phyloP scores from a whole-genome alignment of 345 rosid genomes.

The Syzygium aqueum region DNA sequence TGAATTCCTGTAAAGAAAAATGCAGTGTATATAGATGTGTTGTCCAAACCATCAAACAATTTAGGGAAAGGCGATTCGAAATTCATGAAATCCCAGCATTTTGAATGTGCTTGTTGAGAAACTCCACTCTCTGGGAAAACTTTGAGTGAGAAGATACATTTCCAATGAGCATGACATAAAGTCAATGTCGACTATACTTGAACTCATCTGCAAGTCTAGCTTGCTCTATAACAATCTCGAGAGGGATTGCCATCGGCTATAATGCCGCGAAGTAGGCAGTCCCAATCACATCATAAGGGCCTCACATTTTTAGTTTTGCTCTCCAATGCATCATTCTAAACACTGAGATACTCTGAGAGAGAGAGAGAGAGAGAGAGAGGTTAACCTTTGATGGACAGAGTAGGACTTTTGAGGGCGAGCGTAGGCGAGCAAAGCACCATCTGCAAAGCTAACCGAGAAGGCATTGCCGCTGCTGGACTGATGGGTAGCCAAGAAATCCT shows the following conservation, averaged over 20 bases:
- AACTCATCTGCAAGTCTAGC: not conserved
- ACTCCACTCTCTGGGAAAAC: not conserved
- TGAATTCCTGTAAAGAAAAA: no score
- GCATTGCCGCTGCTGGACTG: constrained; percentile 11
- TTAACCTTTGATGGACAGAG: constrained; percentile 45
- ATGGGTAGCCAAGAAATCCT: constrained; percentile 24
- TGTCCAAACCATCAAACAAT: no score
- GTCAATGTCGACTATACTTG: not conserved
- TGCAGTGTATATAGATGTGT: no score
- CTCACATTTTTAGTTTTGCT: not conserved
- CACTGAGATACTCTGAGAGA: no score
- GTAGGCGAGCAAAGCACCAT: constrained; percentile 34
- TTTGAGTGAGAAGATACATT: not conserved
- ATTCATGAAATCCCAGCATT: no score
- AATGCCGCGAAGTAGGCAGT: no score
- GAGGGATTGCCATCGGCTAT: not conserved
- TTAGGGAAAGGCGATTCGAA: no score
- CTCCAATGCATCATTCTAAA: not conserved
- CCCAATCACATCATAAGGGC: not conserved
- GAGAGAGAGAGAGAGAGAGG: no score
- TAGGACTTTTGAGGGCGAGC: constrained; percentile 15
- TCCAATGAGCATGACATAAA: not conserved
- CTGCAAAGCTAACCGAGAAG: constrained; percentile 27
- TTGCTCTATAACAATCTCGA: not conserved
- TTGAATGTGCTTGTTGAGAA: no score